phyloP scores from a whole-genome alignment of 1,284 basidiomycete genomes.

The Ustilago sp. region DNA sequence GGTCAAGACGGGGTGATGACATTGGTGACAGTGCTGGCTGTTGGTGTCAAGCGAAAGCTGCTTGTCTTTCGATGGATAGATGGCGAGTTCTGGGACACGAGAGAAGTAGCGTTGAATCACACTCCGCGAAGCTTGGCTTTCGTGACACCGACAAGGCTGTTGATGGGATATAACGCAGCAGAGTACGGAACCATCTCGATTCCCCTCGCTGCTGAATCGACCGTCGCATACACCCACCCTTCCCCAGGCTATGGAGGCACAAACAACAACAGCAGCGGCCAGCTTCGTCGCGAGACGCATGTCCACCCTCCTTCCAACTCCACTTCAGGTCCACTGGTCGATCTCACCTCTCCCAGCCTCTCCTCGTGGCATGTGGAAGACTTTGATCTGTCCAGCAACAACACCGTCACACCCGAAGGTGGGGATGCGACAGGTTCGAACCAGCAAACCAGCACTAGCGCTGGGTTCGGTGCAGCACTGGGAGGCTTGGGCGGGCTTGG shows the following conservation, averaged over 20 bases:
- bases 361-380: constrained; percentile 52
- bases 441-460: constrained; percentile 19
- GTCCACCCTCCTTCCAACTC: constrained; percentile 45
- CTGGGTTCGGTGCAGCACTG: constrained; percentile 42
- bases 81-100: constrained; percentile 80
- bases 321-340: constrained; percentile 45
- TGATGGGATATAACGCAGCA: constrained; percentile 79
- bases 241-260: constrained; percentile 27
- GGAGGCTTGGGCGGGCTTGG: constrained; percentile 78
- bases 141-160: constrained; percentile 76
- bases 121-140: constrained; percentile 82
- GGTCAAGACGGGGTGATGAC: constrained; percentile 50
- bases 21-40: constrained; percentile 79
- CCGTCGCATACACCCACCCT: constrained; percentile 49
- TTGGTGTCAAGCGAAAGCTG: constrained; percentile 87
- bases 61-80: constrained; percentile 86
- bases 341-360: constrained; percentile 32
- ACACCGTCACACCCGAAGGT: constrained; percentile 12
- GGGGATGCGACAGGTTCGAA: constrained; percentile 14
- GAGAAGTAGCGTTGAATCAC: constrained; percentile 84
- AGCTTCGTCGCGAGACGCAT: constrained; percentile 37
- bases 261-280: constrained; percentile 16
- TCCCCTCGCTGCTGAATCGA: constrained; percentile 51
- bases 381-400: constrained; percentile 40
- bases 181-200: constrained; percentile 82